Evolutionary conservation across 441 rosid genomes (phyloP).

Genomic region (Gossypium lobatum): DNA sequence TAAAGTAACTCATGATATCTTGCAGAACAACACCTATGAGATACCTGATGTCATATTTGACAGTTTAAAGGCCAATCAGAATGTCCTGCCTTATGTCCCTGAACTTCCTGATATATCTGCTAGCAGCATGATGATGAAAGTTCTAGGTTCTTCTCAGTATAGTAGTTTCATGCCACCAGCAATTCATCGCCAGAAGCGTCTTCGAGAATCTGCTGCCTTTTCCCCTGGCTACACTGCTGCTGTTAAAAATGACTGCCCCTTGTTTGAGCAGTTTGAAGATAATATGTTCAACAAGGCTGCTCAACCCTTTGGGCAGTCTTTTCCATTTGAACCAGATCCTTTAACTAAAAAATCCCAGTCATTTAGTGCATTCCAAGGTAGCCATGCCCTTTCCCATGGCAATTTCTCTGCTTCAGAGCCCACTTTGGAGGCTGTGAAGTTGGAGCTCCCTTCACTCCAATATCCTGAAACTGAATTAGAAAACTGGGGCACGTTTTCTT

Average conservation of each 20-base stretch:
- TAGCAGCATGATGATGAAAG: conserved; percentile 57
- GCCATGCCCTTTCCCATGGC: conserved; percentile 87
- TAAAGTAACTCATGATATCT: conserved; percentile 48
- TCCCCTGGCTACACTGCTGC: conserved; percentile 39
- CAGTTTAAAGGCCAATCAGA: conserved; percentile 48
- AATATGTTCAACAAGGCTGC: conserved; percentile 37
- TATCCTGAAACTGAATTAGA: conserved; percentile 64
- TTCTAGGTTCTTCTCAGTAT: conserved; percentile 52
- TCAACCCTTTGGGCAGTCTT: conserved; percentile 42
- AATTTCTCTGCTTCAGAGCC: conserved; percentile 83
- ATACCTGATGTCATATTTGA: conserved; percentile 71
- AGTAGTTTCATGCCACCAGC: conserved; percentile 48
- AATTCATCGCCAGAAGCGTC: conserved; percentile 51
- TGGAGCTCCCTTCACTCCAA: conserved; percentile 99
- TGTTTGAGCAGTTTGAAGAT: conserved; percentile 46
- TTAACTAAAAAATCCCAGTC: conserved; percentile 33
- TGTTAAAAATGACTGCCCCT: conserved; percentile 45
- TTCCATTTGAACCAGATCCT: conserved; percentile 51
- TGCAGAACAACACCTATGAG: conserved; percentile 47
- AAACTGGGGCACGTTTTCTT: conserved; percentile 62
- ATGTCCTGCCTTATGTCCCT: conserved; percentile 49
- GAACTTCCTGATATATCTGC: conserved; percentile 54
- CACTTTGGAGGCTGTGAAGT: conserved; percentile 72
- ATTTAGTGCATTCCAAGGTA: conserved; percentile 53
- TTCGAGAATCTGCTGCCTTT: conserved; percentile 46